Evolutionary conservation across 163 green algal genomes (phyloP).

Genomic region (Scenedesmus sp.): DNA sequence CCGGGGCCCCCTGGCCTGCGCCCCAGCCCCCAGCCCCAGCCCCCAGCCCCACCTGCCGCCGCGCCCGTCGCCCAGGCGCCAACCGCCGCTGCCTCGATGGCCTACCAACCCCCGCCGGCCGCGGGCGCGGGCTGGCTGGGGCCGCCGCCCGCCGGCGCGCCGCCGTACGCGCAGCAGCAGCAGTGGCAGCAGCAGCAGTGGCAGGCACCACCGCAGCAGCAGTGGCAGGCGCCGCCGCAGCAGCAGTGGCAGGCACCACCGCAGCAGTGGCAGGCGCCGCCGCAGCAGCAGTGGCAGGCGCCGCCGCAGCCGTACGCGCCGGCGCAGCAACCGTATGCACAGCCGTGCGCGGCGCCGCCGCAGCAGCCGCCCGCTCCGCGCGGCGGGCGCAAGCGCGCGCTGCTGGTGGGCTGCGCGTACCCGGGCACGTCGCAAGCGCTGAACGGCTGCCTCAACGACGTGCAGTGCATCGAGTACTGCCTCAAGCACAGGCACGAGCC

Average conservation of each 20-base stretch:
- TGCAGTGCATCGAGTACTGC: constrained; percentile 64
- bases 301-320: constrained; percentile 15
- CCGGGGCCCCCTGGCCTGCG: no score
- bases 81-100: no score
- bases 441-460: constrained; percentile 46
- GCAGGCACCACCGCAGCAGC: no score
- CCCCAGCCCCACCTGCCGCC: no score
- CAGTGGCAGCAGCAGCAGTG: constrained; percentile 9
- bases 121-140: constrained; percentile 10
- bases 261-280: no score
- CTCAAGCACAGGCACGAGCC: constrained; percentile 57
- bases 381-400: constrained; percentile 31
- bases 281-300: no score
- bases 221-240: neutral
- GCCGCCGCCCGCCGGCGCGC: neutral
- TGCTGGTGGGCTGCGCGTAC: constrained; percentile 41
- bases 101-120: no score
- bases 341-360: neutral
- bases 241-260: neutral
- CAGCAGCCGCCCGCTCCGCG: neutral
- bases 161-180: constrained; percentile 2
- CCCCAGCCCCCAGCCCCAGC: no score
- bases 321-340: constrained; percentile 16
- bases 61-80: no score
- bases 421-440: constrained; percentile 11